Conservation (phyloP, 1,284 basidiomycete species). For the Microbotryomycetes sp. region DNA sequence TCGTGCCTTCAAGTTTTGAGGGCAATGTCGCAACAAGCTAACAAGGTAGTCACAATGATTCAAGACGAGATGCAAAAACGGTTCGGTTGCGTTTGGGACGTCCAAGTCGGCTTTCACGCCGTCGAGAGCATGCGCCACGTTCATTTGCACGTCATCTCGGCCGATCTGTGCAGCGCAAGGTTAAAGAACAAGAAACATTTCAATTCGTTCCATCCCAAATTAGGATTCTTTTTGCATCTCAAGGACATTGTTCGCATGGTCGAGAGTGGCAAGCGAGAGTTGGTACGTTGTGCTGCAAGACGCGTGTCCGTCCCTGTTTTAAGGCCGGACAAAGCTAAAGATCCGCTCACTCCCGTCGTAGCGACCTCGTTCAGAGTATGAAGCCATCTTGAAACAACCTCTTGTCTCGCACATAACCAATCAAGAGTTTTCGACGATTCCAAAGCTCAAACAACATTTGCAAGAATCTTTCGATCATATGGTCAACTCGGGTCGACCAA, state of each 20-base stretch:
- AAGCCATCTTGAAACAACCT: conserved; percentile 57
- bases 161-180: conserved; percentile 58
- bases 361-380: conserved; percentile 52
- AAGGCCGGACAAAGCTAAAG: background rate
- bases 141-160: conserved; percentile 79
- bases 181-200: conserved; percentile 87
- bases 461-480: conserved; percentile 49
- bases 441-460: conserved; percentile 65
- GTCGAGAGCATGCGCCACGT: conserved; percentile 64
- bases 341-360: background rate
- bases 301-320: background rate
- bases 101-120: conserved; percentile 81
- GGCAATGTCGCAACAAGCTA: conserved; percentile 54
- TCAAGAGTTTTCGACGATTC: conserved; percentile 60
- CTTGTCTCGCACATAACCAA: conserved; percentile 59
- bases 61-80: conserved; percentile 66
- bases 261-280: conserved; percentile 48
- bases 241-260: conserved; percentile 69
- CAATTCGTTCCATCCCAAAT: conserved; percentile 81
- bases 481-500: no score
- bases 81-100: conserved; percentile 70
- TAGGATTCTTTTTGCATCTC: conserved; percentile 78
- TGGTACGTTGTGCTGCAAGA: conserved; percentile 4
- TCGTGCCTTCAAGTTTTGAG: conserved; percentile 53
- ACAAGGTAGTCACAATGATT: conserved; percentile 40